Evolutionary conservation across 192 early-diverging fungal genomes (phyloP).

Genomic region (Coemansia sp.): DNA sequence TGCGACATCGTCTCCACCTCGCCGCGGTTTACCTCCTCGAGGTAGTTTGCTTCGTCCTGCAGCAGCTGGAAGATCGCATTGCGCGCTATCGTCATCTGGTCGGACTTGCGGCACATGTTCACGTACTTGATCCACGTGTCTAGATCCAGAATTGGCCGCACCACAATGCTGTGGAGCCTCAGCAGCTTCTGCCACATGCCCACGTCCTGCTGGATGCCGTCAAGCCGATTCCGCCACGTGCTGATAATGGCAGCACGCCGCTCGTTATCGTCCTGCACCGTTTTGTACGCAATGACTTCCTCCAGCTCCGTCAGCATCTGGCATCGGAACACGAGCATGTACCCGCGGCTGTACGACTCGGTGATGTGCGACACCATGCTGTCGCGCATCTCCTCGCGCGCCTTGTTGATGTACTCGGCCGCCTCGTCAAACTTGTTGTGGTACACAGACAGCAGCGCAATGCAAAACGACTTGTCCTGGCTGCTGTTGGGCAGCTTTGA

Average conservation of each 20-base stretch:
- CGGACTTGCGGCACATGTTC: conserved; percentile 85
- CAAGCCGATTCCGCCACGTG: conserved; percentile 80
- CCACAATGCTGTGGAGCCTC: conserved; percentile 75
- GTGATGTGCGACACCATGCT: conserved; percentile 78
- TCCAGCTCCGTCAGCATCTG: conserved; percentile 97
- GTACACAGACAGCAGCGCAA: conserved; percentile 80
- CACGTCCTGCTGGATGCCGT: conserved; percentile 83
- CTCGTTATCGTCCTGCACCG: conserved; percentile 68
- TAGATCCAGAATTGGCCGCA: conserved; percentile 84
- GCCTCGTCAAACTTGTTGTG: conserved; percentile 73
- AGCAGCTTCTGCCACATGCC: conserved; percentile 93
- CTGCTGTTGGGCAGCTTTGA: conserved; percentile 60
- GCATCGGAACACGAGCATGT: conserved; percentile 75
- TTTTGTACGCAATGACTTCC: conserved; percentile 90
- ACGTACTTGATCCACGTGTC: conserved; percentile 94
- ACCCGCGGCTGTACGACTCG: conserved; percentile 89
- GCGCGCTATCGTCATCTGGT: conserved; percentile 70
- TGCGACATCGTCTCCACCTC: neutral
- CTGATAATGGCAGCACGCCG: conserved; percentile 66
- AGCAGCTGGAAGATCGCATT: conserved; percentile 74
- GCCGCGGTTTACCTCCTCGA: conserved; percentile 14
- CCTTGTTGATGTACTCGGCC: conserved; percentile 67
- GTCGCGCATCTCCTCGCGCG: conserved; percentile 77
- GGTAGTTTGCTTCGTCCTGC: conserved; percentile 54
- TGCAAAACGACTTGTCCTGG: conserved; percentile 74